phyloP scores from a whole-genome alignment of 192 early-diverging fungal species.

The Neocallimastix lanati region DNA sequence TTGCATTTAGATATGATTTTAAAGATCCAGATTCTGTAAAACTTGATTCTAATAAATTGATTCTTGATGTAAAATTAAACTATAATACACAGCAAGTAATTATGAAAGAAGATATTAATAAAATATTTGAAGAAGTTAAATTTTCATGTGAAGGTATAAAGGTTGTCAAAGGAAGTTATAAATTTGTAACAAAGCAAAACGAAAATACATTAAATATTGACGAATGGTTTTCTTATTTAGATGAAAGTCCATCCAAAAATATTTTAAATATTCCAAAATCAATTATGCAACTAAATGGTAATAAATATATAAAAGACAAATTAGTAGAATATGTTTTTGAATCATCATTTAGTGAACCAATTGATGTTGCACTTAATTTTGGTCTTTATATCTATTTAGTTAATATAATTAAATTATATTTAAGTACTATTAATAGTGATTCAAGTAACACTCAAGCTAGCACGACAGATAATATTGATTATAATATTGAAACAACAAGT shows the following conservation, averaged over 20 bases:
- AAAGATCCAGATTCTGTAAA: not conserved
- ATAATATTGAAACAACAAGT: not conserved
- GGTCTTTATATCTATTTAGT: not conserved
- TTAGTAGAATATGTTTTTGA: not conserved
- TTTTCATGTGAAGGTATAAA: not conserved
- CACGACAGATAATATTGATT: not conserved
- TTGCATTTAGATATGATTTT: not conserved
- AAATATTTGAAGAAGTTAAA: not conserved
- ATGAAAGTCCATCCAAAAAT: not conserved
- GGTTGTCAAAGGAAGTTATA: not conserved
- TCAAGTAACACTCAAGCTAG: not conserved
- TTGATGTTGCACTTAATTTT: not conserved
- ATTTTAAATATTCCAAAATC: not conserved
- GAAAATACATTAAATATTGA: not conserved
- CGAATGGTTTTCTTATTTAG: not conserved
- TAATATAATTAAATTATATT: not conserved
- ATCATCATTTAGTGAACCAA: not conserved
- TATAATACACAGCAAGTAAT: not conserved
- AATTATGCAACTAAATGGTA: not conserved
- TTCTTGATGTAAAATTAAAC: not conserved
- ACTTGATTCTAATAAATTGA: not conserved
- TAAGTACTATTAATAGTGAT: not conserved
- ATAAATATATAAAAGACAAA: not conserved
- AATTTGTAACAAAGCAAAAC: not conserved
- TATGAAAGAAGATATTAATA: not conserved